These are phyloP conservation scores for Suhomyces panamericanus DNA, from an alignment of 1,139 yeast species.

Conservation along the genomic window DNA sequence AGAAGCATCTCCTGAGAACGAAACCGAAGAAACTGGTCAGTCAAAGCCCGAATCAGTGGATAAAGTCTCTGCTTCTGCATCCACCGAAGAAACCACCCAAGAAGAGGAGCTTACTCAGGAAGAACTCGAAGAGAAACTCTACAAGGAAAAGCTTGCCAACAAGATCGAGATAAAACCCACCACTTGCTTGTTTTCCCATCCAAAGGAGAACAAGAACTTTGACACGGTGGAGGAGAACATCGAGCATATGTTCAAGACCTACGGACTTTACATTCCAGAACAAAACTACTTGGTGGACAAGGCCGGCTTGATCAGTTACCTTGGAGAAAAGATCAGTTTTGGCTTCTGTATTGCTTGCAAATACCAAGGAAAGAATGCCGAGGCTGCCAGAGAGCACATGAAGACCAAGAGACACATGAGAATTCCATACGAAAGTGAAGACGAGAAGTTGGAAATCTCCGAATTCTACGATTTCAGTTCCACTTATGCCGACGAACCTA, in stretches of 20 bases:
- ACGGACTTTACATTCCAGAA: conserved; percentile 89
- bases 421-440: conserved; percentile 83
- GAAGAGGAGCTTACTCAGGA: conserved; percentile 36
- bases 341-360: conserved; percentile 85
- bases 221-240: conserved; percentile 59
- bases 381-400: conserved; percentile 92
- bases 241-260: conserved; percentile 71
- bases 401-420: conserved; percentile 79
- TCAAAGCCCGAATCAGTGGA: no score
- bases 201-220: conserved; percentile 37
- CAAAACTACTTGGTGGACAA: conserved; percentile 64
- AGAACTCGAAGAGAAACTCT: conserved; percentile 50
- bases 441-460: conserved; percentile 76
- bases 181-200: conserved; percentile 75
- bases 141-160: conserved; percentile 57
- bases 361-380: conserved; percentile 79
- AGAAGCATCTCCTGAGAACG: conserved; percentile 10
- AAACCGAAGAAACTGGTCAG: conserved; percentile 12
- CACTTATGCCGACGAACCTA: conserved; percentile 46
- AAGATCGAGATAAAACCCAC: conserved; percentile 71
- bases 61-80: no score
- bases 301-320: conserved; percentile 68
- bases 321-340: conserved; percentile 80
- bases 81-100: conserved; percentile 13
- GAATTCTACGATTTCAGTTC: conserved; percentile 85